Base-by-base conservation (phyloP, 2,329 filamentous ascomycete species). In the Simplicillium aogashimaense region DNA sequence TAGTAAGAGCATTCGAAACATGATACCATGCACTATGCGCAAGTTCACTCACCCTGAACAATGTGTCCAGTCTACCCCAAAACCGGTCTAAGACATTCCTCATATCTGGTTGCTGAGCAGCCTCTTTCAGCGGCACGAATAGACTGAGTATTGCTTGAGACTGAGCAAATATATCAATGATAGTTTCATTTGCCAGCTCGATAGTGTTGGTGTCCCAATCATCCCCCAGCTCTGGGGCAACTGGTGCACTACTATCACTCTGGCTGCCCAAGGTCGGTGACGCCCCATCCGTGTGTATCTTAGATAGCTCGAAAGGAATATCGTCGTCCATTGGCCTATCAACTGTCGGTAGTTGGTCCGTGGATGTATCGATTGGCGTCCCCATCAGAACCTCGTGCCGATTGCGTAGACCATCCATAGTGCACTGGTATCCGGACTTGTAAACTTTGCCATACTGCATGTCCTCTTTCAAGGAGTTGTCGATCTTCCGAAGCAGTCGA, bases 11-110 rank as follows among this genome's bases (percentile, higher is more conserved):
- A n/a, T 18, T 14, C 14, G 28, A 32, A n/a, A 3, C 11, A 34
- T 11, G 8, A 6, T 12, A 3, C 10, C 5, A 7, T 5, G 6
- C 5, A 9, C 20, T 9, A 25, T 25, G 5, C 10, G 4, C 15
- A 32, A 20, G 7, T 7, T 2, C 8, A 35, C 38, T 35, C 30
- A 39, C 38, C 13, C 38, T 39, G 16, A 39, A 39, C 10, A 39
- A 12, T 13, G 11, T 14, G 16, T 39, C 38, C 20, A 39, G 25
- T 13, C 17, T 18, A 13, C 38, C 38, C 38, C 38, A 39, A 31
- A 29, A 39, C 10, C 38, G 30, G 35, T 16, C 38, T 10, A 39
- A 14, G 3, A 39, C 32, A 9, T 6, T 12, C 17, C 10, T 39
- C 29, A 32, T 20, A 13, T 33, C 29, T 14, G 29, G 11, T 20